Percentiles rank a stretch among this genome's conserved stretches.
Conservation (phyloP, 176 grass and related monocot genomes). For the Cenchrus americanus region DNA sequence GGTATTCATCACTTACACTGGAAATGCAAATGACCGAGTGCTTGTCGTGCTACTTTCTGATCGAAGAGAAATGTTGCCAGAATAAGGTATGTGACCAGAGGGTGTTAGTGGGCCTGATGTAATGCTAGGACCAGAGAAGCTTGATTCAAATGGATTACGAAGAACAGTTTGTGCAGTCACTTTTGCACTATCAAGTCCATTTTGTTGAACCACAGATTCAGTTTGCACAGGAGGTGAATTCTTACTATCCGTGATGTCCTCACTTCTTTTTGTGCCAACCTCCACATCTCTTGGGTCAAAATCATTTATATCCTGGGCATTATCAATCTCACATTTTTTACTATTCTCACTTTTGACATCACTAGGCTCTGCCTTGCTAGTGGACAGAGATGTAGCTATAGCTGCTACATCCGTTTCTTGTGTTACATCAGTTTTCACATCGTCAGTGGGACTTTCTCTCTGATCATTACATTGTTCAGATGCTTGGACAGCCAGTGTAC, state of each 20-base stretch:
- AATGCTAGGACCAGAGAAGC: slow-evolving; percentile 57
- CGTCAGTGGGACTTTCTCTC: slow-evolving; percentile 8
- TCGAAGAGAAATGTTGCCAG: slow-evolving; percentile 86
- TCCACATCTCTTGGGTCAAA: slow-evolving; percentile 52
- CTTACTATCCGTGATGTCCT: slow-evolving; percentile 22
- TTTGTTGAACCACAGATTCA: slow-evolving; percentile 35
- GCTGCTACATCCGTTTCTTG: not conserved
- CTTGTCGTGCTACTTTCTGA: slow-evolving; percentile 91
- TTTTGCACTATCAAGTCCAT: slow-evolving; percentile 41
- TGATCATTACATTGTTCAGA: slow-evolving; percentile 41
- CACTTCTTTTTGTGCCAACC: not conserved
- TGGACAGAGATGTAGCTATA: slow-evolving; percentile 4
- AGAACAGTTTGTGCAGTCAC: slow-evolving; percentile 27
- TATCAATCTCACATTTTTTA: slow-evolving; percentile 36
- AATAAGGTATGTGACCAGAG: slow-evolving; percentile 68
- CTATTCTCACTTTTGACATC: slow-evolving; percentile 13
- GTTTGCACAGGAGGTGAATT: slow-evolving; percentile 29
- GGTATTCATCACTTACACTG: slow-evolving; percentile 70
- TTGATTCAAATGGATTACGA: slow-evolving; percentile 56
- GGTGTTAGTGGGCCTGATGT: slow-evolving; percentile 49
- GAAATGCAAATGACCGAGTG: slow-evolving; percentile 88
- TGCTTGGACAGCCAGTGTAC: slow-evolving; percentile 20
- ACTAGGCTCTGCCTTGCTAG: not conserved
- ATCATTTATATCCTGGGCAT: slow-evolving; percentile 36
- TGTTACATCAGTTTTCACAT: not conserved